phyloP scores from a whole-genome alignment of 768 basidiomycete genomes.

The Kwoniella newhampshirensis region DNA sequence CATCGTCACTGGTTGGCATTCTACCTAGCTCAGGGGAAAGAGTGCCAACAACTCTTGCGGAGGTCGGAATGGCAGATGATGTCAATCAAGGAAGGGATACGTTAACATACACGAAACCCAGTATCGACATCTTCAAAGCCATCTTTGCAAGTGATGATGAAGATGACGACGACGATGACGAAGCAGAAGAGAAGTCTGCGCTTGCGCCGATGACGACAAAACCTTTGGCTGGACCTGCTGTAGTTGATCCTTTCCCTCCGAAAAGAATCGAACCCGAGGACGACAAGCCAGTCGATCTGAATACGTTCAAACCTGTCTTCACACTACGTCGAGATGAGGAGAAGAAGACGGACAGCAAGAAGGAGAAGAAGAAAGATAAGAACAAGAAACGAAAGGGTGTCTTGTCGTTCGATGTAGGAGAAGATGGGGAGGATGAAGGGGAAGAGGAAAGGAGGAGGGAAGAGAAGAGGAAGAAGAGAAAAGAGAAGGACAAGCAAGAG shows the following conservation, averaged over 20 bases:
- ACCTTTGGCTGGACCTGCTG: background rate
- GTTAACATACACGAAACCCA: slow-evolving; percentile 80
- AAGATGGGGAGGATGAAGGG: slow-evolving; percentile 59
- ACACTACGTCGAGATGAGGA: slow-evolving; percentile 50
- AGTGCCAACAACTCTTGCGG: slow-evolving; percentile 58
- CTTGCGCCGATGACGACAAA: slow-evolving; percentile 4
- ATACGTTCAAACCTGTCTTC: slow-evolving; percentile 88
- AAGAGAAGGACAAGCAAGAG: slow-evolving; percentile 56
- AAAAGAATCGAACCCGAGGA: slow-evolving; percentile 31
- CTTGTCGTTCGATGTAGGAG: slow-evolving; percentile 69
- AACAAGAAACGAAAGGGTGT: slow-evolving; percentile 60
- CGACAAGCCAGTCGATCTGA: slow-evolving; percentile 58
- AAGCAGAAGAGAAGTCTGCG: slow-evolving; percentile 43
- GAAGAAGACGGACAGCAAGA: slow-evolving; percentile 44
- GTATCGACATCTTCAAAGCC: slow-evolving; percentile 93
- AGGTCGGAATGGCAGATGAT: slow-evolving; percentile 89
- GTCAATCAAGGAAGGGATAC: slow-evolving; percentile 84
- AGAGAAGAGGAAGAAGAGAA: slow-evolving; percentile 53
- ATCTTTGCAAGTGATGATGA: slow-evolving; percentile 96
- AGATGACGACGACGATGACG: slow-evolving; percentile 71
- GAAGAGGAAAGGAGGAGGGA: slow-evolving; percentile 57
- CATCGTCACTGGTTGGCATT: slow-evolving; percentile 4
- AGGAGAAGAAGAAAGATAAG: slow-evolving; percentile 59
- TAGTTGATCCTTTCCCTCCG: slow-evolving; percentile 21
- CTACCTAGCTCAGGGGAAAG: slow-evolving; percentile 5